These are phyloP conservation scores for Verticillium nonalfalfae DNA, from an alignment of 2,329 filamentous ascomycete genomes.

Conservation along the genomic window DNA sequence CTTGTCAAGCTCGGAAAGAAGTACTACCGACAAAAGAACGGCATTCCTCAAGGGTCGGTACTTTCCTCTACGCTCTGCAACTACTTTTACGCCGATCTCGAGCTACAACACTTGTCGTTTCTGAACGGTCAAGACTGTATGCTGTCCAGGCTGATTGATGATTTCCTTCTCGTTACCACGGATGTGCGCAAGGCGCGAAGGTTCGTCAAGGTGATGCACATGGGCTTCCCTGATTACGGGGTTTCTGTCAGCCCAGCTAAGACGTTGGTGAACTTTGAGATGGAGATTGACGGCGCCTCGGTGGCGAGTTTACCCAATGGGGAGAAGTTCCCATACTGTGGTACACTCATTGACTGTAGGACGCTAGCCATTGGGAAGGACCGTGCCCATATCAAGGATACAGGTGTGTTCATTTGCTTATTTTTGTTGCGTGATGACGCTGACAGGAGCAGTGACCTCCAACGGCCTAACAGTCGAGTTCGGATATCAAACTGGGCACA, in stretches of 20 bases:
- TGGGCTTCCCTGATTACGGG: conserved; percentile 72
- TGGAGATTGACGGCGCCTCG: conserved; percentile 44
- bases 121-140: conserved; percentile 53
- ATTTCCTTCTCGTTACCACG: conserved; percentile 84
- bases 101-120: conserved; percentile 63
- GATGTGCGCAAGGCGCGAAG: conserved; percentile 56
- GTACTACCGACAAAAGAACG: conserved; percentile 78
- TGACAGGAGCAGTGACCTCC: conserved; percentile 40
- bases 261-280: conserved; percentile 77
- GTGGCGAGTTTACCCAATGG: conserved; percentile 39
- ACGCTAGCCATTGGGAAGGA: conserved; percentile 73
- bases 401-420: conserved; percentile 34
- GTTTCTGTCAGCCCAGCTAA: conserved; percentile 72
- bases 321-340: conserved; percentile 79
- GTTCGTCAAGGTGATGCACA: conserved; percentile 78
- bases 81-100: conserved; percentile 90
- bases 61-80: conserved; percentile 85
- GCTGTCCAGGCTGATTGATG: conserved; percentile 79
- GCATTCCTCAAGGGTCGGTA: conserved; percentile 91
- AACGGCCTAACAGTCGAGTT: conserved; percentile 77
- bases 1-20: conserved; percentile 84
- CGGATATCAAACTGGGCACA: conserved; percentile 63
- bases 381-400: conserved; percentile 42
- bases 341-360: conserved; percentile 65
- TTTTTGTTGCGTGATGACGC: neutral